Conservation (phyloP, 768 basidiomycete species). For the Gyrodon lividus region DNA sequence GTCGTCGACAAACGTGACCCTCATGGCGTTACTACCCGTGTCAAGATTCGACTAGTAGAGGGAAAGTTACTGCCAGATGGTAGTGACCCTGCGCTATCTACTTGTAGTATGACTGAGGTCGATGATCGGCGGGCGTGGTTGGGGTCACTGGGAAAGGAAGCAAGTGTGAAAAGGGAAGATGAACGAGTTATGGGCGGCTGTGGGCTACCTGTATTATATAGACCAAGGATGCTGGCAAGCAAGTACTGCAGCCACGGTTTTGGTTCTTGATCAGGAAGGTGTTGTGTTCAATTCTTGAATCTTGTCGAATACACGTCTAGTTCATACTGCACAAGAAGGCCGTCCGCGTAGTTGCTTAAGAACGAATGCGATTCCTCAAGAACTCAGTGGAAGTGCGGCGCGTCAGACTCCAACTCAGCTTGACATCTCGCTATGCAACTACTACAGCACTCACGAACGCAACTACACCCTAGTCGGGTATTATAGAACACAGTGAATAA, state of each 20-base stretch:
- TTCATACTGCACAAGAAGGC: too few species aligned
- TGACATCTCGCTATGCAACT: too few species aligned
- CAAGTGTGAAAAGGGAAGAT: not conserved
- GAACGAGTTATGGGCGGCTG: not conserved
- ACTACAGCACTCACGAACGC: too few species aligned
- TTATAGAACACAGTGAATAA: constrained; percentile 5
- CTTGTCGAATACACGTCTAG: too few species aligned
- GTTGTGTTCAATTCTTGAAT: constrained; percentile 4
- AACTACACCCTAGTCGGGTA: too few species aligned
- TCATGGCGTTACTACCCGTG: constrained; percentile 42
- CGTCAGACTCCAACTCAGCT: constrained; percentile 15
- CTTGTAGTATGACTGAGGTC: not conserved
- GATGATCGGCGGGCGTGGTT: too few species aligned
- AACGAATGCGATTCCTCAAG: not conserved
- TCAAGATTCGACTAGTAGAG: not conserved
- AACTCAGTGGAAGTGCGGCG: constrained; percentile 17
- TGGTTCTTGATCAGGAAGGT: constrained; percentile 29
- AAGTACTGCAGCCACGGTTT: too few species aligned
- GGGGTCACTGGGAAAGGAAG: too few species aligned
- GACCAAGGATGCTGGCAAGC: too few species aligned
- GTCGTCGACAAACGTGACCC: constrained; percentile 71
- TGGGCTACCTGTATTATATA: too few species aligned
- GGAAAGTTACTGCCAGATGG: not conserved
- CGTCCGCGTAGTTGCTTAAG: not conserved
- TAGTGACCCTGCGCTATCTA: not conserved